Evolutionary conservation across 257 asterid genomes (phyloP), one percentile per base, ranked within the genome.

Genomic region (Paraleonurus japonicus): DNA sequence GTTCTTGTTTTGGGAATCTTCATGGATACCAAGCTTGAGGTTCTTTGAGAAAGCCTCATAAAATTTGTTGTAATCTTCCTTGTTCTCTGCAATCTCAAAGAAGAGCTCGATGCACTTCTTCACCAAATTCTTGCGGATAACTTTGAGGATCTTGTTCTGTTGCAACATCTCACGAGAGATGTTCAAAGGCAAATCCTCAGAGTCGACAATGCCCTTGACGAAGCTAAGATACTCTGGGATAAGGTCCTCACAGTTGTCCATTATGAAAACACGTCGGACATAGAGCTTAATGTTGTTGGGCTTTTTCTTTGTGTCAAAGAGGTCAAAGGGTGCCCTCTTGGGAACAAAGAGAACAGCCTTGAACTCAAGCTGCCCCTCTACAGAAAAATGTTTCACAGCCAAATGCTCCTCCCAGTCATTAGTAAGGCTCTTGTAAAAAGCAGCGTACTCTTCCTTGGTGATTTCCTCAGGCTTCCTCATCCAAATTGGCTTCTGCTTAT

Each of bases 61-160:
- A 41, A 58, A 58, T 5, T 58, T 58, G 64, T 58, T 58, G 64
- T 70, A 70, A 5, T 70, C 75, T 11, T 70, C 75, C 75, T 70
- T 70, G 75, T 70, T 70, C 75, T 70, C 75, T 0, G 75, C 75
- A 35, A 70, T 60, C 71, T 62, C 76, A 13, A 72, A 72, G 76
- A 72, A 61, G 20, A 72, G 76, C 37, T 72, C 76, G 1, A 72
- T 61, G 76, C 76, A 72, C 70, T 72, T 72, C 76, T 72, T 72
- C 53, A 72, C 76, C 76, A 72, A 43, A 19, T 72, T 72, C 76
- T 72, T 72, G 20, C 76, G 76, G 15, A 72, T 72, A n/a, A 72
- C 76, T 19, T 72, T 70, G 17, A 70, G 53, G 75, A 70, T 70
- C 75, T 70, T 70, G 59, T 70, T 70, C 43, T 70, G 75, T 45